Percentiles rank a stretch among this genome's conserved stretches.
Evolutionary conservation across 2,329 filamentous ascomycete species (phyloP).

Genomic region (Pseudogymnoascus sp.): DNA sequence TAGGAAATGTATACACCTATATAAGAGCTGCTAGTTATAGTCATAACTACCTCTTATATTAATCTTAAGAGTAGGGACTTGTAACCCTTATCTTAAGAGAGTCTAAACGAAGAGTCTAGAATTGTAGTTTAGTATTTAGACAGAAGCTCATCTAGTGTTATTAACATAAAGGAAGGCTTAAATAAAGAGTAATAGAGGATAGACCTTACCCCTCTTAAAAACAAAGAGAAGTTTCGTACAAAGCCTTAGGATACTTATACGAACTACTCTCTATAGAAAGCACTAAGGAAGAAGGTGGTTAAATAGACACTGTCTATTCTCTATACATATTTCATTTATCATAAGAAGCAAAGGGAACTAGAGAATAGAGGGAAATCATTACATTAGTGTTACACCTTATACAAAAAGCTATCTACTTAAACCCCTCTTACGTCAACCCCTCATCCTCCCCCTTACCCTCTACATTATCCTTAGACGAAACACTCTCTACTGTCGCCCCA

Average conservation of each 20-base stretch:
- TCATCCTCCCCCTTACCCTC: not conserved
- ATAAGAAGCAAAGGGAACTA: not conserved
- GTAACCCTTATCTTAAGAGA: not conserved
- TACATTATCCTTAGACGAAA: not conserved
- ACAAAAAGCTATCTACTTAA: not conserved
- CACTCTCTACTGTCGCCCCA: not conserved
- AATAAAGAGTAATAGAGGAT: not conserved
- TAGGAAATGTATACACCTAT: too few relatives aligned
- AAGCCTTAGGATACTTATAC: not conserved
- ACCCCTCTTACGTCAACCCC: too few relatives aligned
- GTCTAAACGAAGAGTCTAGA: not conserved
- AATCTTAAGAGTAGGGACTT: not conserved
- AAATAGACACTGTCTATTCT: not conserved
- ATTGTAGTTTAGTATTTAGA: not conserved
- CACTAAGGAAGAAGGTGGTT: not conserved
- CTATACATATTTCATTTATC: not conserved
- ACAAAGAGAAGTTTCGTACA: too few relatives aligned
- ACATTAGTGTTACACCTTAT: not conserved
- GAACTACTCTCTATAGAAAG: not conserved
- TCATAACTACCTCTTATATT: too few relatives aligned
- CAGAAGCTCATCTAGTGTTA: not conserved
- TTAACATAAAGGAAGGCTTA: too few relatives aligned
- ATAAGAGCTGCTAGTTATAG: too few relatives aligned
- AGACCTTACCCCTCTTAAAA: not conserved
- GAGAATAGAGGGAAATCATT: not conserved